Base-by-base conservation (phyloP, 306 rosid genomes). In the Sindora glabra region DNA sequence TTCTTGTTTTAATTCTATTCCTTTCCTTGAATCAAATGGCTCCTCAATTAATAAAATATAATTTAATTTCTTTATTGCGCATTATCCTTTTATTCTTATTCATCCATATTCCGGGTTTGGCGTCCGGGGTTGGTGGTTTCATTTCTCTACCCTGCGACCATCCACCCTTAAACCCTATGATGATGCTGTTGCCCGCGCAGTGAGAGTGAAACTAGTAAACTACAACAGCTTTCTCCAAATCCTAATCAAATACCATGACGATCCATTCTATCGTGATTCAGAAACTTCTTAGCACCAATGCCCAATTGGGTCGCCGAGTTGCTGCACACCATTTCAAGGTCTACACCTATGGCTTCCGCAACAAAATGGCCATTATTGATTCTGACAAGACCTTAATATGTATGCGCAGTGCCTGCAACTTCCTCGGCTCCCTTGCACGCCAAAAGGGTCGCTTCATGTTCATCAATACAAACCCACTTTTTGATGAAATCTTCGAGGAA, bases 401-500 rank as follows among this genome's bases (percentile, higher is more conserved):
- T 26, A 83, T 90, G 81, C 87, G 95, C 12, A 78, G 67, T 17
- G 97, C 97, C 46, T 69, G 79, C 73, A 64, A 77, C 10, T 90
- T 90, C 83, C 77, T 90, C 5, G 86, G 74, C 7, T 52, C 90
- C 54, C 75, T 90, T 4, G 90, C 91, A 2, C 77, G 80, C 8
- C 79, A 70, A 8, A 80, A 74, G 2, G 97, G 80, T 1, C 84
- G 94, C 5, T 84, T 90, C 86, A 84, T 86, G 97, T 83, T 90
- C 80, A 75, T 86, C 72, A 82, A 86, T 75, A 86, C 97, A 59
- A 86, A 86, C 65, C 84, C 84, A 38, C 86, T 81, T 39, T 83
- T 73, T 44, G 95, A 86, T 14, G 97, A 89, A 50, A 86, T 86
- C 59, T 68, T 89, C 54, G 72, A 86, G 25, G 84, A 79, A 12